Percentiles rank a stretch among this genome's conserved stretches.
Conservation (phyloP, 441 rosid species). For the Adansonia grandidieri region DNA sequence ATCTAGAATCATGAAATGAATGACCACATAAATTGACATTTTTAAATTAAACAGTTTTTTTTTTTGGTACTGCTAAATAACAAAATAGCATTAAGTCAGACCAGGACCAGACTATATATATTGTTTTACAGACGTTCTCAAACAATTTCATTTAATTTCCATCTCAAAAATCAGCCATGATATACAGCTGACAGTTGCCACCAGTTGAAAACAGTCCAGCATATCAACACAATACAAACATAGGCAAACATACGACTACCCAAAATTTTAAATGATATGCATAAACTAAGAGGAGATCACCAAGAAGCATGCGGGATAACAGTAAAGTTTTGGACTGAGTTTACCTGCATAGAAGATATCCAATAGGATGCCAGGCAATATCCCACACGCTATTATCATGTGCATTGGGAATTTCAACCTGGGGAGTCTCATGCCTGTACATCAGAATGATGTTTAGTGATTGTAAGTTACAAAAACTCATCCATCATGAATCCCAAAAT, state of each 20-base stretch:
- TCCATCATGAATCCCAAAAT: conserved; percentile 22
- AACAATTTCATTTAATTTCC: neutral
- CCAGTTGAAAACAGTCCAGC: neutral
- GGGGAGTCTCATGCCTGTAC: conserved; percentile 90
- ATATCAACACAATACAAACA: neutral
- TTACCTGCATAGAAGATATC: conserved; percentile 96
- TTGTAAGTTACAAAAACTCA: conserved; percentile 23
- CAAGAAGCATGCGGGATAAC: conserved; percentile 17
- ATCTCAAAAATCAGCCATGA: neutral
- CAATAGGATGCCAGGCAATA: conserved; percentile 98
- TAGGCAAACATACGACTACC: neutral
- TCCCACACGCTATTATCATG: conserved; percentile 97
- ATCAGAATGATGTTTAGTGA: conserved; percentile 28
- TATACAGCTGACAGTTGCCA: neutral
- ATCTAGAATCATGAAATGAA: neutral
- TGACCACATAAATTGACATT: neutral
- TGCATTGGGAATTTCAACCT: conserved; percentile 79
- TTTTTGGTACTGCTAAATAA: neutral
- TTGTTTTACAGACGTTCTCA: conserved; percentile 1
- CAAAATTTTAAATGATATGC: neutral
- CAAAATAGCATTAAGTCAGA: neutral
- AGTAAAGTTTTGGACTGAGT: conserved; percentile 21
- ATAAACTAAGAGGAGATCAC: neutral
- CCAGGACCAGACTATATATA: neutral
- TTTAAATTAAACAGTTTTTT: neutral